A percentile compares a stretch with the other conserved stretches of the same genome.
phyloP scores from a whole-genome alignment of 306 rosid species.

The Elaeagnus macrophylla region DNA sequence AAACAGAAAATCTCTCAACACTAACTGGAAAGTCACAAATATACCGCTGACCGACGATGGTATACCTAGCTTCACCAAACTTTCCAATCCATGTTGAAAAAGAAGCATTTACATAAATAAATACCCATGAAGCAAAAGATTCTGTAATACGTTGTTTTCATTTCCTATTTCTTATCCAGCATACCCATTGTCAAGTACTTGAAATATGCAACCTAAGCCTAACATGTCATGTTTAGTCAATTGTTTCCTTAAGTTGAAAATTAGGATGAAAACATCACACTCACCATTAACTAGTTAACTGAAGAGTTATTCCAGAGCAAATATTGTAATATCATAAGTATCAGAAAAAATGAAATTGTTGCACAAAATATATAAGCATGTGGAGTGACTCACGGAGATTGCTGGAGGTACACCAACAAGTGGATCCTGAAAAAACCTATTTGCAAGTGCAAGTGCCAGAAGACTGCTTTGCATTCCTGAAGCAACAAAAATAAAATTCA shows the following conservation, averaged over 20 bases:
- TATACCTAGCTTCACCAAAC: too few relatives aligned
- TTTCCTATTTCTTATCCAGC: too few relatives aligned
- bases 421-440: constrained; percentile 78
- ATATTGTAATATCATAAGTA: background rate
- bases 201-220: too few relatives aligned
- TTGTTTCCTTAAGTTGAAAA: background rate
- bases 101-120: too few relatives aligned
- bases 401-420: constrained; percentile 84
- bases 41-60: too few relatives aligned
- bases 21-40: too few relatives aligned
- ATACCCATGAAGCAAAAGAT: too few relatives aligned
- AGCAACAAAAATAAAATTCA: constrained; percentile 11
- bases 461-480: constrained; percentile 99
- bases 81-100: too few relatives aligned
- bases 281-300: background rate
- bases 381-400: constrained; percentile 59
- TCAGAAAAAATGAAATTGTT: background rate
- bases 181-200: too few relatives aligned
- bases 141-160: too few relatives aligned
- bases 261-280: background rate
- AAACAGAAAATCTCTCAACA: too few relatives aligned
- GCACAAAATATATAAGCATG: background rate
- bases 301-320: background rate
- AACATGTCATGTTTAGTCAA: too few relatives aligned
- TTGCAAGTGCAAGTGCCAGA: constrained; percentile 93